phyloP scores from a whole-genome alignment of 768 basidiomycete species.

The Dentipellis fragilis region DNA sequence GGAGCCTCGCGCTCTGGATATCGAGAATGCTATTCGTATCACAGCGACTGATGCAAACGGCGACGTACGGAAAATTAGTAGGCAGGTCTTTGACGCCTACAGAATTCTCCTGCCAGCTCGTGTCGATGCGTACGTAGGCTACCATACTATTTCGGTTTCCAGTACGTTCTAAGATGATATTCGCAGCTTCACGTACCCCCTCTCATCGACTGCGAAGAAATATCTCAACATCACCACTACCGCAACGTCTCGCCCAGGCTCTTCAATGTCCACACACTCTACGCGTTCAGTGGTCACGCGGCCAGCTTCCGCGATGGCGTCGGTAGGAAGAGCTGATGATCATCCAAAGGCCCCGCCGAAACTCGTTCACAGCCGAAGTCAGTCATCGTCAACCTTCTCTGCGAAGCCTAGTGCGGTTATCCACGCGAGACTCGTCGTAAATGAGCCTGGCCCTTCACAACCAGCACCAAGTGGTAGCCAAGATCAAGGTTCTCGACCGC shows the following conservation, averaged over 20 bases:
- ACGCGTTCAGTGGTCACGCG: neutral
- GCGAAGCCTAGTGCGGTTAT: neutral
- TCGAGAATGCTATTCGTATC: constrained; percentile 60
- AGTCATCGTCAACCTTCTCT: neutral
- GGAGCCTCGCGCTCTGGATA: constrained; percentile 48
- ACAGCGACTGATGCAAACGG: constrained; percentile 67
- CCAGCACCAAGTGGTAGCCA: too few species aligned
- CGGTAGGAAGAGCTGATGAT: neutral
- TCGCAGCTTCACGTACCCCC: constrained; percentile 57
- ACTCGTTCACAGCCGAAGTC: neutral
- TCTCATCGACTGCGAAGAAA: constrained; percentile 59
- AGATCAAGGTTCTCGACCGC: too few species aligned
- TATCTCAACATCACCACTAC: constrained; percentile 12
- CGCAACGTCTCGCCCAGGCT: constrained; percentile 7
- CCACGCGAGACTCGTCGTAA: too few species aligned
- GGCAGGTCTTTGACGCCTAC: constrained; percentile 70
- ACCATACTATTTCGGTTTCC: neutral
- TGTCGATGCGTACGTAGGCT: constrained; percentile 47
- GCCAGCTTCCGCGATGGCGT: constrained; percentile 6
- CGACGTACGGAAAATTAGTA: constrained; percentile 61
- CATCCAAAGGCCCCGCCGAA: neutral
- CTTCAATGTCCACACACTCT: constrained; percentile 6
- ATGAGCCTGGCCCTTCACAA: too few species aligned
- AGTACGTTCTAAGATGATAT: constrained; percentile 3
- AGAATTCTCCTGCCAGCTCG: constrained; percentile 57